phyloP scores from a whole-genome alignment of 805 yeast species.

The Jamesozyma spencerorum region DNA sequence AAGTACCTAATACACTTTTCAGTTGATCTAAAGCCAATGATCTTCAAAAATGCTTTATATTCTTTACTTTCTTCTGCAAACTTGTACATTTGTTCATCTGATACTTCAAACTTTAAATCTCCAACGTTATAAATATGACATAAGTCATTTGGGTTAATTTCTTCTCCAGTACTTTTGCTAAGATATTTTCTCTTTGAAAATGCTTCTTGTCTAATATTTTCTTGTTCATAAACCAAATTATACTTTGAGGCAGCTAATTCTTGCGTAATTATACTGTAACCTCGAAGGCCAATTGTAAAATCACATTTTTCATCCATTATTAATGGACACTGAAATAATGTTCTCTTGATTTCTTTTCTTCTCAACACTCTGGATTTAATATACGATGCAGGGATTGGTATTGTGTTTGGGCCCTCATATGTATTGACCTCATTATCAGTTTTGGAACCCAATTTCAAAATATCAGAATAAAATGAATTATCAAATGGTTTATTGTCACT shows the following conservation, averaged over 20 bases:
- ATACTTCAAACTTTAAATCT: conserved; percentile 34
- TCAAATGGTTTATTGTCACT: conserved; percentile 33
- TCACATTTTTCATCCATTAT: conserved; percentile 39
- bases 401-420: conserved; percentile 34
- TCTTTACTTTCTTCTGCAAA: conserved; percentile 29
- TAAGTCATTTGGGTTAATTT: conserved; percentile 29
- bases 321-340: conserved; percentile 53
- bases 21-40: conserved; percentile 57
- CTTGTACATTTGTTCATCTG: conserved; percentile 31
- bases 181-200: conserved; percentile 36
- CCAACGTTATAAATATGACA: conserved; percentile 39
- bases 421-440: conserved; percentile 7
- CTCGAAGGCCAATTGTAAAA: conserved; percentile 58
- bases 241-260: conserved; percentile 41
- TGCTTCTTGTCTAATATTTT: conserved; percentile 44
- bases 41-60: conserved; percentile 43
- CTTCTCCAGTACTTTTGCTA: conserved; percentile 37
- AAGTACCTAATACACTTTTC: conserved; percentile 37
- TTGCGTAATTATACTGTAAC: conserved; percentile 53
- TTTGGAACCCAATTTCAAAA: conserved; percentile 32
- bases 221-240: conserved; percentile 45
- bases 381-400: conserved; percentile 34
- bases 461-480: conserved; percentile 41
- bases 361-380: conserved; percentile 44
- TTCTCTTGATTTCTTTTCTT: conserved; percentile 52